Evolutionary conservation across 2,329 filamentous ascomycete species (phyloP).

Genomic region (Cadophora luteo-olivacea): DNA sequence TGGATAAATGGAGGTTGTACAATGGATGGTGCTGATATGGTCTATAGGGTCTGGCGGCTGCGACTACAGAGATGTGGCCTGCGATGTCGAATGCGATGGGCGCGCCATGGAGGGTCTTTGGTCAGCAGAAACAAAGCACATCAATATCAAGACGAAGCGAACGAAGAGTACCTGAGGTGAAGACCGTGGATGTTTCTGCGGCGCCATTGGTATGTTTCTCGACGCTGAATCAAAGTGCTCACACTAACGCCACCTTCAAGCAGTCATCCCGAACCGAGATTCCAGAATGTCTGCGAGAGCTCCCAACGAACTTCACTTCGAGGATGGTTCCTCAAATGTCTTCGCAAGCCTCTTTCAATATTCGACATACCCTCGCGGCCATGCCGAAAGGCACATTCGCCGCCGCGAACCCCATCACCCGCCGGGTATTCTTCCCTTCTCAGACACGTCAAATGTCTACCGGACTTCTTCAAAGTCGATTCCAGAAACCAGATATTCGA

Average conservation of each 20-base stretch:
- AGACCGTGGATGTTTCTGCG: constrained; percentile 14
- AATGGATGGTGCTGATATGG: constrained; percentile 21
- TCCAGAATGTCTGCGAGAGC: constrained; percentile 33
- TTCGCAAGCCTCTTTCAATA: constrained; percentile 29
- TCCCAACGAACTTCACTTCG: constrained; percentile 32
- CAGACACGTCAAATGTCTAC: constrained; percentile 39
- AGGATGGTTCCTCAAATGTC: constrained; percentile 25
- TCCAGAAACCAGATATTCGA: constrained; percentile 27
- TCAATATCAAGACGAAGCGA: constrained; percentile 27
- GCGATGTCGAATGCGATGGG: constrained; percentile 49
- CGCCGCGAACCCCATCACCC: constrained; percentile 35
- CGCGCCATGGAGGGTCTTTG: constrained; percentile 46
- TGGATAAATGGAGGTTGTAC: neutral
- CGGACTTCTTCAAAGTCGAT: constrained; percentile 29
- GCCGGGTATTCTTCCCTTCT: constrained; percentile 27
- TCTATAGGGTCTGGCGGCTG: constrained; percentile 52
- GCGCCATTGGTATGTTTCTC: constrained; percentile 24
- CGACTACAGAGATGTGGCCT: constrained; percentile 52
- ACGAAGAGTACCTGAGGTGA: constrained; percentile 14
- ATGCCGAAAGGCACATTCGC: constrained; percentile 36
- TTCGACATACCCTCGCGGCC: constrained; percentile 26
- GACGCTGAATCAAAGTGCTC: neutral
- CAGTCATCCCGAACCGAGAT: constrained; percentile 27
- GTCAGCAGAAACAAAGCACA: constrained; percentile 32
- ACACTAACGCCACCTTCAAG: constrained; percentile 24